Evolutionary conservation across 352 stramenopile species (phyloP), one percentile per base, ranked within the genome.

Genomic region (Pythium sp.): DNA sequence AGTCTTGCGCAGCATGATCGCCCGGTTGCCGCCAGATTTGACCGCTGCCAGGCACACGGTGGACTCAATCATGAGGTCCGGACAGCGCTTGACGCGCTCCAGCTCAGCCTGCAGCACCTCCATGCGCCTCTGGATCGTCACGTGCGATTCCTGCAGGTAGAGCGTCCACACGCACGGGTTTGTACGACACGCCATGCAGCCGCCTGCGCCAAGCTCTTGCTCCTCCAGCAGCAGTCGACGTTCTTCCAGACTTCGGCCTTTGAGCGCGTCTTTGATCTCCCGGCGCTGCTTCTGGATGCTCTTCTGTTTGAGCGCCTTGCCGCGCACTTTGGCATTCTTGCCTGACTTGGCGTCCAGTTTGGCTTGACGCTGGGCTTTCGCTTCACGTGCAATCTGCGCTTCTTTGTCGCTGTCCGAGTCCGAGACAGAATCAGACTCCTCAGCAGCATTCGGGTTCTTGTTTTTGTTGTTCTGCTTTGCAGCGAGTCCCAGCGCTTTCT

Each of bases 111-210:
- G 73, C 2, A 95, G 75, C 32, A 80, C 62, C 46, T 92, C 73
- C 4, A 94, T 77, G 2, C 87, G 84, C 22, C 74, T 72, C 36
- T 89, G 69, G 49, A 95, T 82, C 3, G 79, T 81, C 20, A 70
- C 58, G 51, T 75, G 63, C 5, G 79, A 88, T 24, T 87, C 81
- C 53, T 86, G 67, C 6, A 93, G 64, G 62, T 90, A 94, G 14
- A 76, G 77, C 20, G 78, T 74, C 86, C 87, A 93, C 8, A 54
- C 36, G 61, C 87, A 95, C 51, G 86, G 79, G 46, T 90, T 92
- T 8, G 82, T 75, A 15, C 78, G 78, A 46, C 91, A 97, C 32
- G 88, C 91, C 67, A 95, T 89, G 58, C 91, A 97, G 3, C 87
- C 92, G 11, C 75, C 79, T 18, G 72, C 51, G 0, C 91, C 91